Conservation (phyloP, 2,329 filamentous ascomycete genomes). For the Fusarium luffae region DNA sequence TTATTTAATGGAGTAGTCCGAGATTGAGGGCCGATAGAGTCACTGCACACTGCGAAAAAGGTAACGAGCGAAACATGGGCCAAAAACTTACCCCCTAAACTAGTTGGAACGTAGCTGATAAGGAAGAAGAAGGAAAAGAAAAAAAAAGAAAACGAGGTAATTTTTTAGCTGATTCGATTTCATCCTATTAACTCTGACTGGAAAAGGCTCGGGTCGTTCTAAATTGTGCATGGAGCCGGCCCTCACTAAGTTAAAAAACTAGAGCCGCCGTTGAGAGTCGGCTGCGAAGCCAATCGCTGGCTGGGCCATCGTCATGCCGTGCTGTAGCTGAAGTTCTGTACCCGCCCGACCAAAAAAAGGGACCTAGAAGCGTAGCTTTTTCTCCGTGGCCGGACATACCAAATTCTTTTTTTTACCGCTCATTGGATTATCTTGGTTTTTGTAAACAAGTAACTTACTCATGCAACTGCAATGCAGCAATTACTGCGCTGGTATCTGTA, state of each 20-base stretch:
- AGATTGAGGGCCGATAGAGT: slow-evolving; percentile 31
- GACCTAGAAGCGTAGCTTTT: not conserved
- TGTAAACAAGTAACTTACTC: not conserved
- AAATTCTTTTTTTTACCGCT: not conserved
- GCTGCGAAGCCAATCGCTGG: slow-evolving; percentile 29
- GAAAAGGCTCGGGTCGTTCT: not conserved
- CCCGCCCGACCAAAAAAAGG: slow-evolving; percentile 21
- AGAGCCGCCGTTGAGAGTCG: slow-evolving; percentile 26
- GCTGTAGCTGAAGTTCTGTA: slow-evolving; percentile 8
- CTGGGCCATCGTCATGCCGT: slow-evolving; percentile 17
- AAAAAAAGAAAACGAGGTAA: not conserved
- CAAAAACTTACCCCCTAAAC: slow-evolving; percentile 10
- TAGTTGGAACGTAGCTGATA: not conserved
- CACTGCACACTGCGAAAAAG: slow-evolving; percentile 1
- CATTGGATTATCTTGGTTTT: not conserved
- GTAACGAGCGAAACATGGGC: slow-evolving; percentile 12
- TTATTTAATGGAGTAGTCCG: slow-evolving; percentile 27
- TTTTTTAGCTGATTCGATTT: not conserved
- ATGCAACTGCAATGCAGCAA: not conserved
- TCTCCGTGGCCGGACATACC: not conserved
- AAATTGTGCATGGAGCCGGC: not conserved
- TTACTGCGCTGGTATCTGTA: not conserved
- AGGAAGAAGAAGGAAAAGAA: not conserved
- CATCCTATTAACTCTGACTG: not conserved
- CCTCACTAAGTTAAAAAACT: not conserved